Base-by-base conservation (phyloP, 2,329 filamentous ascomycete genomes). In the Penicillium sp. region DNA sequence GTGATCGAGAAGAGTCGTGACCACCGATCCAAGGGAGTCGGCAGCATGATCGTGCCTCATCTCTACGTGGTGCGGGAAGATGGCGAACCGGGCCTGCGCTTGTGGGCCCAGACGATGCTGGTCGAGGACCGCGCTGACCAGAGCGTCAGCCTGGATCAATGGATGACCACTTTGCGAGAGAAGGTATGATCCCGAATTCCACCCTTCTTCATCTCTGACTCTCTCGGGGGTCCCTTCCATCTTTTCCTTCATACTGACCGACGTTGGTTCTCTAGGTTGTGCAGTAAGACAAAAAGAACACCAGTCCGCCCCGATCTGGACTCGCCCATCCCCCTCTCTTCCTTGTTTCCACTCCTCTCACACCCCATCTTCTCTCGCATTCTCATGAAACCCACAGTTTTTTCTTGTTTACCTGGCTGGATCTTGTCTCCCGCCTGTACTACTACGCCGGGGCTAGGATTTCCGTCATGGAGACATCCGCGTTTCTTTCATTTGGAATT, bases 91-190 rank as follows among this genome's bases (percentile, higher is more conserved):
- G 91, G 87, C 58, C 73, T 98, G 64, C 90, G 94, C 70, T 74
- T 97, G 49, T 98, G 93, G 93, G 93, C 93, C 30, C 91, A 96
- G 75, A 96, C 93, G 29, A 75, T 97, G 67, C 73, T 98, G 57
- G 85, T 98, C 32, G 93, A 98, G 69, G 93, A 98, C 69, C 78
- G 91, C 52, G 88, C 91, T 39, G 93, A 98, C 64, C 89, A 96
- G 71, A 85, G 89, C 34, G 83, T 94, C 70, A 94, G 90, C 63
- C 83, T 93, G 60, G 84, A 84, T 57, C 91, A 97, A 70, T 98
- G 89, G 84, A 84, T 97, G 75, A 89, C 88, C 41, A 83, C 80
- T 58, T 70, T 98, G 68, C 79, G 91, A 68, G 93, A 97, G 76
- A 98, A 97, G 87, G 93, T 96, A 67, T 70, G 75, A 54, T 31